Percentiles rank a stretch among this genome's conserved stretches.
Evolutionary conservation across 1,284 basidiomycete genomes (phyloP).

Genomic region (Termitomyces sp.): DNA sequence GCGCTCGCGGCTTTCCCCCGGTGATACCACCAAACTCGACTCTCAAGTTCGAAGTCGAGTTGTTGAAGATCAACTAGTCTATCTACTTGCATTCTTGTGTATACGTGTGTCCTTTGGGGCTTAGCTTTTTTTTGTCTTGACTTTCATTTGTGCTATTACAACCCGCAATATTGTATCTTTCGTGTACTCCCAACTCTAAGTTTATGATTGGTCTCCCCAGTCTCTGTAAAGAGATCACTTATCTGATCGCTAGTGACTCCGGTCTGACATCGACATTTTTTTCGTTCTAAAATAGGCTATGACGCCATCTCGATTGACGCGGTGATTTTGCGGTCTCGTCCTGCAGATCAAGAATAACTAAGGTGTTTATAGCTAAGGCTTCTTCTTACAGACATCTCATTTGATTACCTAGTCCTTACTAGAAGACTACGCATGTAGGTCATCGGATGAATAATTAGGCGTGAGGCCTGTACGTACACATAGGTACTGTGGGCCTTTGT

Average conservation of each 20-base stretch:
- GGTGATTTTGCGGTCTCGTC: neutral
- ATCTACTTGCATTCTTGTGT: conserved; percentile 7
- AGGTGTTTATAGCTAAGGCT: too few relatives aligned
- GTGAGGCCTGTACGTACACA: neutral
- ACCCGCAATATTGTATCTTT: conserved; percentile 20
- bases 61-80: conserved; percentile 57
- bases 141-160: conserved; percentile 17
- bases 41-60: conserved; percentile 78
- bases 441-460: neutral
- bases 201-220: conserved; percentile 1
- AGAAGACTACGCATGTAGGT: neutral
- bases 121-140: conserved; percentile 15
- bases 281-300: neutral
- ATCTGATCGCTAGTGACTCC: conserved; percentile 7
- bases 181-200: conserved; percentile 14
- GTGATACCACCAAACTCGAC: conserved; percentile 77
- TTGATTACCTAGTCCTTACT: neutral
- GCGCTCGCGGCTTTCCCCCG: conserved; percentile 69
- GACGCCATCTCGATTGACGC: neutral
- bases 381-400: neutral
- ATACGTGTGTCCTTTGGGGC: conserved; percentile 12
- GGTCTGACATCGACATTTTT: neutral
- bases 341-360: neutral
- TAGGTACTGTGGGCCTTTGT: neutral
- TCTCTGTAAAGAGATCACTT: conserved; percentile 5